phyloP scores from a whole-genome alignment of 2,329 filamentous ascomycete genomes.

The Hypoxylon sp. region DNA sequence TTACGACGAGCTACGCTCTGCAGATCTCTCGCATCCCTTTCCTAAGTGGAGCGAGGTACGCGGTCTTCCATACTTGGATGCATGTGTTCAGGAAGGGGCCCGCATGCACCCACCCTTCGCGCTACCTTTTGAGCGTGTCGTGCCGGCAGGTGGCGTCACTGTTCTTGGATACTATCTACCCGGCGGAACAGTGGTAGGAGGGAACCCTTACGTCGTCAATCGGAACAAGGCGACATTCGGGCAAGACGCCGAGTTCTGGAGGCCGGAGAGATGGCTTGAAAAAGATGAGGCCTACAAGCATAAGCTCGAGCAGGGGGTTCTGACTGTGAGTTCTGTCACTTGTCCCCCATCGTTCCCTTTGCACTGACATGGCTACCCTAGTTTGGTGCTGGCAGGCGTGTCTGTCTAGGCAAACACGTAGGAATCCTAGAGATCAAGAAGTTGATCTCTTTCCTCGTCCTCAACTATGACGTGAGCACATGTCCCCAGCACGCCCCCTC shows the following conservation, averaged over 20 bases:
- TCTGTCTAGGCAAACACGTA: slow-evolving; percentile 49
- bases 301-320: slow-evolving; percentile 37
- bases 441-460: slow-evolving; percentile 47
- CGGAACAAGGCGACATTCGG: slow-evolving; percentile 46
- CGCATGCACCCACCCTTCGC: slow-evolving; percentile 51
- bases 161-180: slow-evolving; percentile 42
- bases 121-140: slow-evolving; percentile 50
- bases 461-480: slow-evolving; percentile 49
- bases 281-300: slow-evolving; percentile 30
- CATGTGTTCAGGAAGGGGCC: slow-evolving; percentile 49
- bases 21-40: slow-evolving; percentile 49
- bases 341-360: background rate
- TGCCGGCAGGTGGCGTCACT: slow-evolving; percentile 46
- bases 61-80: slow-evolving; percentile 52
- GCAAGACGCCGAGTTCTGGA: slow-evolving; percentile 45
- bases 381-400: slow-evolving; percentile 49
- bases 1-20: slow-evolving; percentile 49
- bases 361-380: slow-evolving; percentile 16
- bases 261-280: slow-evolving; percentile 47
- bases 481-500: background rate
- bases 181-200: slow-evolving; percentile 48
- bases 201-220: slow-evolving; percentile 49
- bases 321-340: slow-evolving; percentile 40
- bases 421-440: slow-evolving; percentile 53
- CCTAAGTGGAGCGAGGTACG: slow-evolving; percentile 51